Base-by-base conservation (phyloP, 139 green algal species). In the Monoraphidium neglectum region DNA sequence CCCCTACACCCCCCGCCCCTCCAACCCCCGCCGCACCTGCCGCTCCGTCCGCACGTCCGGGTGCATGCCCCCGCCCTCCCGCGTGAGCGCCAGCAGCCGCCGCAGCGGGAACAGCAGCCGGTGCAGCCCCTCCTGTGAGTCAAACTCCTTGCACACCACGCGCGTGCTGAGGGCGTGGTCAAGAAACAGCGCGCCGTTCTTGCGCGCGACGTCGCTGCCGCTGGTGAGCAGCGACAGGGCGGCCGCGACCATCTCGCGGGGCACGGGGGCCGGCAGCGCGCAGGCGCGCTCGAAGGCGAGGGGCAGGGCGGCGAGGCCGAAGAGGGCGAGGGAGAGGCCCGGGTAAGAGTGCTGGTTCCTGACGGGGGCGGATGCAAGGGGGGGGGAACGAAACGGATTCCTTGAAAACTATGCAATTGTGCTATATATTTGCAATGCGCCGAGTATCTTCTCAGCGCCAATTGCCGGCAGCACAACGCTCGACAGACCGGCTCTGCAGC, bases 281-380 rank as follows among this genome's bases (percentile, higher is more conserved):
- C 86, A 87, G 15, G 92, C 78, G 2, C 85, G 82, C 77, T 94
- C 90, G 72, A 95, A 91, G 4, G 92, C 90, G 16, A 84, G 68
- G 0, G 87, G 82, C 16, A 80, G 56, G 32, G 70, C 66, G 3
- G 78, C 76, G 40, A 89, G 66, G 32, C 71, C 80, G 66, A 85
- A 87, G n/a, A 87, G 36, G 23, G 65, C 40, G 2, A 76, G 47
- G 16, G 86, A 84, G 0, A 90, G 64, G 36, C 83, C 83, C n/a
- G 68, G 79, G 33, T 64, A 80, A 21, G 85, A 86, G 72, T 88
- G 76, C 1, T 71, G 69, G 33, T 51, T 68, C 64, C 70, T 78
- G 47, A 26, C 43, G 37, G 26, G 40, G 32, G 21, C 43, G 43
- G 43, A 8, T 8, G 43, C 8, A 12, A 51, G 43, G 43, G 43